Conservation (phyloP, 257 asterid species). For the Nicotiana noctiflora region DNA sequence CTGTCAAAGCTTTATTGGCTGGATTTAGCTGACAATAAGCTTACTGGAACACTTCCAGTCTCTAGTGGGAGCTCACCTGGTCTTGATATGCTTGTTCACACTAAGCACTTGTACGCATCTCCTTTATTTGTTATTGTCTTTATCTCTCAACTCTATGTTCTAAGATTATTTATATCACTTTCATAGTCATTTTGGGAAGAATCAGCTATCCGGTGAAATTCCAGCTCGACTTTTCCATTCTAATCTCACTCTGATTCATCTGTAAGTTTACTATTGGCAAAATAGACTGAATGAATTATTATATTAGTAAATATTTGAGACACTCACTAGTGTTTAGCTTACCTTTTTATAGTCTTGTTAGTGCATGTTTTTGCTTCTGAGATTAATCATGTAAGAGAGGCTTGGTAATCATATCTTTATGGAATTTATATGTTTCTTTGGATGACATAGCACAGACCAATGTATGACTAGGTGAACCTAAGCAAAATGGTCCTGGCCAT, state of each 20-base stretch:
- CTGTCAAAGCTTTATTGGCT: slow-evolving; percentile 58
- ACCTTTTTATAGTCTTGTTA: background rate
- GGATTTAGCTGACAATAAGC: slow-evolving; percentile 80
- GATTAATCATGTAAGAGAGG: background rate
- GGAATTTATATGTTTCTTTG: too few relatives aligned
- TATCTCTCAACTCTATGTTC: background rate
- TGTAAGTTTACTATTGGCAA: slow-evolving; percentile 45
- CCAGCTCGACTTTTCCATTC: slow-evolving; percentile 63
- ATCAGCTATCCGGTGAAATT: slow-evolving; percentile 62
- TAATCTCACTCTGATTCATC: slow-evolving; percentile 51
- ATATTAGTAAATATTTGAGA: background rate
- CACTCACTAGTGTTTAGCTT: background rate
- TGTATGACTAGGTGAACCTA: too few relatives aligned
- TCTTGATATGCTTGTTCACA: slow-evolving; percentile 67
- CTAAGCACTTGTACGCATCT: slow-evolving; percentile 74
- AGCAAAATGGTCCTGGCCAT: too few relatives aligned
- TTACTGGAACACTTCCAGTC: slow-evolving; percentile 72
- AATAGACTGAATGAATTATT: background rate
- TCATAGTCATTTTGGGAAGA: slow-evolving; percentile 82
- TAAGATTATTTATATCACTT: slow-evolving; percentile 1
- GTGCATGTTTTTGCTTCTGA: background rate
- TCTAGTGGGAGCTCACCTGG: slow-evolving; percentile 63
- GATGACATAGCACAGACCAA: too few relatives aligned
- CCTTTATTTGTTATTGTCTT: background rate
- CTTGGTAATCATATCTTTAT: background rate